Base-by-base conservation (phyloP, 192 early-diverging fungal species). In the Chytriomyces confervae region DNA sequence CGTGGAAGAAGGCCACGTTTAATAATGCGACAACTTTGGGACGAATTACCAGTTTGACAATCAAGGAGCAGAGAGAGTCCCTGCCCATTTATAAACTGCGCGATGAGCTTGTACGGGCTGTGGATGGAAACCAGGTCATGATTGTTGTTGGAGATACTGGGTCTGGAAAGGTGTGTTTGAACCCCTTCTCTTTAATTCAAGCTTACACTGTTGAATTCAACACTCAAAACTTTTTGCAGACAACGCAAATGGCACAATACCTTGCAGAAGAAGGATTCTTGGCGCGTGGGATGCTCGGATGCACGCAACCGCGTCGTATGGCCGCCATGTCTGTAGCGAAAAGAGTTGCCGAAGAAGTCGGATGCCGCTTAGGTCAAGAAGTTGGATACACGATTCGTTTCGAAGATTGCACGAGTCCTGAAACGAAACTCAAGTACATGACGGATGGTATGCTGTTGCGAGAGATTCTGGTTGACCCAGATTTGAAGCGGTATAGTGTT, bases 381-480 rank as follows among this genome's bases (percentile, higher is more conserved):
- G 98, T 99, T 57, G 98, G 98, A 11, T 99, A 99, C 75, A 93
- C 96, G 10, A 98, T 99, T 77, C 95, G 98, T 66, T 99, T 99
- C 70, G 98, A 99, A 82, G 98, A 99, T 82, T 97, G 95, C 84
- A 98, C 96, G 6, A 91, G 91, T 47, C 91, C 92, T 5, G 88
- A 90, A 61, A 99, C 98, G 6, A 86, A 82, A 72, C 94, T 99
- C 78, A 99, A 98, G 84, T 98, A 98, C 85, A 98, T 99, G 98
- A 99, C 98, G 16, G 98, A 98, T 76, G 98, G 98, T 84, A 95
- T 98, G 92, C 79, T 99, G 23, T 84, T 98, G 64, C 89, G 96
- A 77, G 98, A 99, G 77, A 93, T 94, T 73, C 86, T 99, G 63
- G 90, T 95, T 0, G 94, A 96, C 73, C 87, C 93, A 1, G 86